Conservation (phyloP, 495 filamentous ascomycete genomes). For the Polyplosphaeria fusca region DNA sequence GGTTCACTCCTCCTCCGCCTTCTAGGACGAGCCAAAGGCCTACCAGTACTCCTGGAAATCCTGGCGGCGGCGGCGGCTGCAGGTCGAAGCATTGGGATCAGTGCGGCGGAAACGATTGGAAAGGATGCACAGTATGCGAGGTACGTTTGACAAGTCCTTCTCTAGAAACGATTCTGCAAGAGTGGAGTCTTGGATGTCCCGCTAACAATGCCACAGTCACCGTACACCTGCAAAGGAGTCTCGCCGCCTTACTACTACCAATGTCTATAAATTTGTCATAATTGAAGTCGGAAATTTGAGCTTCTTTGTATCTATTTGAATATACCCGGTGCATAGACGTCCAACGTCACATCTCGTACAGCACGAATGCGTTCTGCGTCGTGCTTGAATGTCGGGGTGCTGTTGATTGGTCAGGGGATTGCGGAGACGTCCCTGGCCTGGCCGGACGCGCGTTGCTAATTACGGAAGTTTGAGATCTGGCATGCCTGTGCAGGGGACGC, state of each 20-base stretch:
- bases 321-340: not conserved
- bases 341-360: too few species aligned
- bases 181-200: not conserved
- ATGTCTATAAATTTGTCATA: not conserved
- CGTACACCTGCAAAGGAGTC: slow-evolving; percentile 4
- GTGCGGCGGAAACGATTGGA: slow-evolving; percentile 30
- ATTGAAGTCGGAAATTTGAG: not conserved
- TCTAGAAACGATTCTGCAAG: not conserved
- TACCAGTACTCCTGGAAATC: slow-evolving; percentile 5
- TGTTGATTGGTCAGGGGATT: too few species aligned
- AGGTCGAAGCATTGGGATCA: slow-evolving; percentile 30
- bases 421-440: too few species aligned
- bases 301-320: not conserved
- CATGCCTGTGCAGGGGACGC: too few species aligned
- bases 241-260: slow-evolving; percentile 11
- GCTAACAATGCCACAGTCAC: not conserved
- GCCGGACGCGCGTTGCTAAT: too few species aligned
- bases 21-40: slow-evolving; percentile 10
- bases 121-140: slow-evolving; percentile 25
- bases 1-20: not conserved
- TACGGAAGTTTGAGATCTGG: too few species aligned
- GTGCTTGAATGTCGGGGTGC: too few species aligned
- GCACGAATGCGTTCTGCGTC: too few species aligned
- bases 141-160: slow-evolving; percentile 4
- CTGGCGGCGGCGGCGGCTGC: slow-evolving; percentile 18